A percentile compares a stretch with the other conserved stretches of the same genome.
phyloP scores from a whole-genome alignment of 768 basidiomycete genomes.

The Phylloporus scabripes region DNA sequence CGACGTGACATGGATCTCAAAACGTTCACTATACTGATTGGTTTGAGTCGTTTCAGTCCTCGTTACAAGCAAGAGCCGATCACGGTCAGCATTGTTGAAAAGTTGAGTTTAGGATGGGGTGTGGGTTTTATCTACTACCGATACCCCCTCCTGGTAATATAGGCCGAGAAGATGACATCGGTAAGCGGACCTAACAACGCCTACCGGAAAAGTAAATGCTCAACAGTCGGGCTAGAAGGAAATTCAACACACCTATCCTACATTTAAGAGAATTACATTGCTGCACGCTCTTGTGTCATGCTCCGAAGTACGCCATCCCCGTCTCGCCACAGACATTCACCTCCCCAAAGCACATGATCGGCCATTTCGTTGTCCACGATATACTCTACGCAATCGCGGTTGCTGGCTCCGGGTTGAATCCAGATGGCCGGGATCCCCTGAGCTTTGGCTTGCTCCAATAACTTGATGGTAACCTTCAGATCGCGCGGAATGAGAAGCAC shows the following conservation, averaged over 20 bases:
- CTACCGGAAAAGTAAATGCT: too few species aligned
- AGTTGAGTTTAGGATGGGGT: too few species aligned
- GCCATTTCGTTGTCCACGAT: constrained; percentile 60
- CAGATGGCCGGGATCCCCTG: constrained; percentile 73
- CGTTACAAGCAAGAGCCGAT: neutral
- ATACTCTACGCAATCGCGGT: constrained; percentile 55
- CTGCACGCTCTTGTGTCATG: constrained; percentile 20
- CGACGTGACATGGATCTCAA: neutral
- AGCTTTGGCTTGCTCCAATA: constrained; percentile 64
- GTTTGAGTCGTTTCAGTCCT: neutral
- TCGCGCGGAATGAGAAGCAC: neutral
- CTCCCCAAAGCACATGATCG: constrained; percentile 71
- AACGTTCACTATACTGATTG: too few species aligned
- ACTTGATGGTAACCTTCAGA: constrained; percentile 60
- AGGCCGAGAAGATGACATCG: too few species aligned
- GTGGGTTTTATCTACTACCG: too few species aligned
- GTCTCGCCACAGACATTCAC: constrained; percentile 75
- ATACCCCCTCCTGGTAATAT: too few species aligned
- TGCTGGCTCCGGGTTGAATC: constrained; percentile 87
- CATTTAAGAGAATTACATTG: constrained; percentile 12
- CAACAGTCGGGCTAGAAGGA: too few species aligned
- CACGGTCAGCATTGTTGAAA: neutral
- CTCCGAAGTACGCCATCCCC: constrained; percentile 52
- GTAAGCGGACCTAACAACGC: too few species aligned
- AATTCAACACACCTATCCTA: neutral